phyloP scores from a whole-genome alignment of 2,329 filamentous ascomycete genomes.

The Epichloe brachyelytri region DNA sequence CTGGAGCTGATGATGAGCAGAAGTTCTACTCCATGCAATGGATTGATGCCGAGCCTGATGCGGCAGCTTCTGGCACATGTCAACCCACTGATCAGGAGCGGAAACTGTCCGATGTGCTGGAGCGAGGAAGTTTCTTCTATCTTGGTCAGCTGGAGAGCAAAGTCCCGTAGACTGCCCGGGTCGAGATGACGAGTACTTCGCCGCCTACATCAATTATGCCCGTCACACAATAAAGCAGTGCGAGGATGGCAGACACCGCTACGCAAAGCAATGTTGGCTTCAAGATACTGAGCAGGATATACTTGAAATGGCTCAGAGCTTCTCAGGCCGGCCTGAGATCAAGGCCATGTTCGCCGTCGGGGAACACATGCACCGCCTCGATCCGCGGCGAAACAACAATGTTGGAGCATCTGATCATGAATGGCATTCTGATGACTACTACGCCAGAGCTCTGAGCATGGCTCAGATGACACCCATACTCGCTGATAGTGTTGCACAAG shows the following conservation, averaged over 20 bases:
- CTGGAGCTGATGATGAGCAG: background rate
- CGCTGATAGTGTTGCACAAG: background rate
- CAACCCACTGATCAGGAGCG: background rate
- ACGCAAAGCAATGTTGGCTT: background rate
- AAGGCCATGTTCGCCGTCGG: slow-evolving; percentile 18
- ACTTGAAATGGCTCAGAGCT: background rate
- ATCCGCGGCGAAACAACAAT: slow-evolving; percentile 21
- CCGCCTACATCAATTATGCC: background rate
- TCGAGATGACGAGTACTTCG: background rate
- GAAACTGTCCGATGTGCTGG: background rate
- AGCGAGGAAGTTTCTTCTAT: background rate
- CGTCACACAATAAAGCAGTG: background rate
- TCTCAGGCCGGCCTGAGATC: slow-evolving; percentile 8
- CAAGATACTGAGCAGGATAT: background rate
- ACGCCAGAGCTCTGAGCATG: background rate
- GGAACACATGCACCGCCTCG: slow-evolving; percentile 19
- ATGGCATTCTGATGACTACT: slow-evolving; percentile 17
- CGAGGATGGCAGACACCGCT: background rate
- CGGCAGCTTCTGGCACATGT: background rate
- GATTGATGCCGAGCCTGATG: background rate
- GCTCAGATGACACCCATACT: background rate
- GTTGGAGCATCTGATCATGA: slow-evolving; percentile 23
- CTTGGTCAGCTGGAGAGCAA: background rate
- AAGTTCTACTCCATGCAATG: background rate
- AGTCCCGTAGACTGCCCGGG: background rate